Evolutionary conservation across 768 basidiomycete species (phyloP), one percentile per base, ranked within the genome.

Genomic region (Tubosaeta sp.): DNA sequence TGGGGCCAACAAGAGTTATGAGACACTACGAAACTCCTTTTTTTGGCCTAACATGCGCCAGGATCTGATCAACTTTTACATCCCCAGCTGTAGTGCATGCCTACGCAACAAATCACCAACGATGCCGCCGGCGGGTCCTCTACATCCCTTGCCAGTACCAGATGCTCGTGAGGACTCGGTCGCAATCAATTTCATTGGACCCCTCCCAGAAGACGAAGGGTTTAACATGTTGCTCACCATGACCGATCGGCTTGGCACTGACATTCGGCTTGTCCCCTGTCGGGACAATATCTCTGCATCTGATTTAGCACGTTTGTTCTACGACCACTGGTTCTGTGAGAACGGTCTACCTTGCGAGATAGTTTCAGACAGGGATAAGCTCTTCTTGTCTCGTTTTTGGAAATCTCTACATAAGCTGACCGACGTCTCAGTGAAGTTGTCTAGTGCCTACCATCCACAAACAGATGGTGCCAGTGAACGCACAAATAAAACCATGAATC

Each of bases 131-230:
- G 5, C 59, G 46, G 50, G 65, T 8, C 65, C 68, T 0, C 49
- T 73, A 2, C 54, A 49, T 35, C 55, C 58, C 7, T 36, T 58
- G 13, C 54, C 52, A 3, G 34, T 58, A 12, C 46, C 48, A 1
- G 48, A 47, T 27, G 27, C 29, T 1, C 29, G 46, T 16, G 49
- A 55, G 0, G 44, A 57, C 0, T 68, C 62, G 0, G 51, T 76
- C 1, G 62, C 61, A 0, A 61, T 74, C 6, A 66, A 74, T 46
- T 74, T 74, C 41, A 55, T 74, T 12, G 71, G 72, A 0, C 73
- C 69, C 0, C 44, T 73, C 0, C 71, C 69, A 0, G 38, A 48
- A 2, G 69, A 74, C 14, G 11, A 64, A 1, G 69, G 69, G 0
- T 66, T 25, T 38, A 54, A 72, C 31, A 61, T 46, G 24, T 46